These are phyloP conservation scores for Leishmania lainsoni DNA, from an alignment of 208 protist species.

Conservation along the genomic window DNA sequence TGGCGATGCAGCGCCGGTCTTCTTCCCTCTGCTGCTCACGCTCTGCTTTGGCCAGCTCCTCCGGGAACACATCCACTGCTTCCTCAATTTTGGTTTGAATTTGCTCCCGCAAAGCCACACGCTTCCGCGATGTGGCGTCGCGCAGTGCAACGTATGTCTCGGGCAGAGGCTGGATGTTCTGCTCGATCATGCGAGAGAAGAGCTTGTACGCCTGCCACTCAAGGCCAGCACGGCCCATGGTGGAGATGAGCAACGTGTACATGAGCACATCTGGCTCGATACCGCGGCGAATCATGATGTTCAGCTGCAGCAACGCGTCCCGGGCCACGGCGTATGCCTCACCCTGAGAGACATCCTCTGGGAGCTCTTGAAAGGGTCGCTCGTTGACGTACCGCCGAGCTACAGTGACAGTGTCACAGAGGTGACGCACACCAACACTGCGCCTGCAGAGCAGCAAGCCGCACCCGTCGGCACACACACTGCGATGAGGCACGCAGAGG, in stretches of 20 bases:
- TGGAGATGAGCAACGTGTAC: constrained; percentile 92
- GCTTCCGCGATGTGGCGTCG: constrained; percentile 70
- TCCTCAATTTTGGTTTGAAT: constrained; percentile 89
- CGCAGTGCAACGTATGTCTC: constrained; percentile 91
- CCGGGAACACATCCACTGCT: constrained; percentile 68
- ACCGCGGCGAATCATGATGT: constrained; percentile 91
- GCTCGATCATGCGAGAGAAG: constrained; percentile 93
- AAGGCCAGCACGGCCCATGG: constrained; percentile 82
- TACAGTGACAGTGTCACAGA: not conserved
- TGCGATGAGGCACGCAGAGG: not conserved
- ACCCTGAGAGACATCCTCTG: constrained; percentile 45
- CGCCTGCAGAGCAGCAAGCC: constrained; percentile 8
- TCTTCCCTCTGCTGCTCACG: constrained; percentile 60
- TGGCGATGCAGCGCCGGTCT: constrained; percentile 70
- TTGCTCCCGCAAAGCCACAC: constrained; percentile 64
- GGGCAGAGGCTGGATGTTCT: constrained; percentile 79
- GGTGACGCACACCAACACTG: not conserved
- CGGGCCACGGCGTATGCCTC: constrained; percentile 75
- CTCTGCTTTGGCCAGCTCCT: constrained; percentile 74
- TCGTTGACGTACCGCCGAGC: constrained; percentile 57
- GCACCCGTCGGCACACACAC: not conserved
- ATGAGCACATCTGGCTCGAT: constrained; percentile 91
- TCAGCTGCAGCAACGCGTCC: constrained; percentile 90
- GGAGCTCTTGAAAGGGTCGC: constrained; percentile 62
- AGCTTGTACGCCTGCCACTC: constrained; percentile 95